Percentiles rank a stretch among this genome's conserved stretches.
phyloP scores from a whole-genome alignment of 164 flowering plant species.

The Liriodendron chinense region DNA sequence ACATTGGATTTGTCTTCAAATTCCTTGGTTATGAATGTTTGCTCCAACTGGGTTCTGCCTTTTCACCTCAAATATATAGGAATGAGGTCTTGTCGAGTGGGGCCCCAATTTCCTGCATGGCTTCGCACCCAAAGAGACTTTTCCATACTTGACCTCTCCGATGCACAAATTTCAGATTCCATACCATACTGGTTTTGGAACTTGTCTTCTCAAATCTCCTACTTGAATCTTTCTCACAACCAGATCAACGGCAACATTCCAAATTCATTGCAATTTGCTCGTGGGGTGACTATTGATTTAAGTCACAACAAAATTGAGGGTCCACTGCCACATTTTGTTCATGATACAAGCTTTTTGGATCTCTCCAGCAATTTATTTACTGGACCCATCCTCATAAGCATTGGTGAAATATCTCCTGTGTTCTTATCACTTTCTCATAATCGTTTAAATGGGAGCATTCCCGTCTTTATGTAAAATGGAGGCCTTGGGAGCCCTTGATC shows the following conservation, averaged over 20 bases:
- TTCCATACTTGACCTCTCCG: background rate
- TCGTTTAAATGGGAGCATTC: background rate
- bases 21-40: background rate
- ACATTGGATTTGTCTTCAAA: background rate
- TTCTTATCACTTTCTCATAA: background rate
- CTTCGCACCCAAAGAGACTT: background rate
- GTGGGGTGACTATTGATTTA: background rate
- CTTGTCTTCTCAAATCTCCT: background rate
- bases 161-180: slow-evolving; percentile 9
- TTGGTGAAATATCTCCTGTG: background rate
- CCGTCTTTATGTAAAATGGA: background rate
- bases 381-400: background rate
- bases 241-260: background rate
- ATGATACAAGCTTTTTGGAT: background rate
- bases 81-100: background rate
- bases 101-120: background rate
- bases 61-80: background rate
- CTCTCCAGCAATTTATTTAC: background rate
- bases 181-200: slow-evolving; percentile 18
- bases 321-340: no score
- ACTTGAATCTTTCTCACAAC: slow-evolving; percentile 12
- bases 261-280: background rate
- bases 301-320: no score
- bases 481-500: background rate
- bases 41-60: background rate